Evolutionary conservation across 2,329 filamentous ascomycete species (phyloP).

Genomic region (Alternaria sp.): DNA sequence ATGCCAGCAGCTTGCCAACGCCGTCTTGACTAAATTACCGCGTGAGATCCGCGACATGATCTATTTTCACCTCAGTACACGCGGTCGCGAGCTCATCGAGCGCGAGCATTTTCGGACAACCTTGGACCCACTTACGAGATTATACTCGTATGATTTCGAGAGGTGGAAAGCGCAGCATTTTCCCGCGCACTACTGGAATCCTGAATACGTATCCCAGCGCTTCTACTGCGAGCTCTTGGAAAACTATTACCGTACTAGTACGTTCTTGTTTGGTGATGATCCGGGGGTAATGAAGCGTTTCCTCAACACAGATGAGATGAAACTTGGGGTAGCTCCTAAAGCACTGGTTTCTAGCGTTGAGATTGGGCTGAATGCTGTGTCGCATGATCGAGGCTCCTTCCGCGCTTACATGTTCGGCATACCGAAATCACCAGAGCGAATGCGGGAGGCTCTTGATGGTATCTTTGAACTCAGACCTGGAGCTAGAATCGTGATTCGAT

Average conservation of each 20-base stretch:
- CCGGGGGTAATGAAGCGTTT: conserved; percentile 26
- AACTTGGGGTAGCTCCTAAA: conserved; percentile 16
- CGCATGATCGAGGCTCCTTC: conserved; percentile 28
- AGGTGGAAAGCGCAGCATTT: conserved; percentile 30
- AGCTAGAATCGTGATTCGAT: conserved; percentile 23
- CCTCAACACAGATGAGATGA: conserved; percentile 25
- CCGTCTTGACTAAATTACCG: conserved; percentile 18
- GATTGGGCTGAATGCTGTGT: conserved; percentile 26
- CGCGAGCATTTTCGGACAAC: conserved; percentile 33
- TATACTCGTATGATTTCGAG: conserved; percentile 24
- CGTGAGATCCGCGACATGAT: conserved; percentile 33
- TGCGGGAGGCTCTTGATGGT: conserved; percentile 24
- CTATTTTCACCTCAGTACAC: conserved; percentile 23
- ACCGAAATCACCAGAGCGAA: conserved; percentile 23
- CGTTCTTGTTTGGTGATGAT: conserved; percentile 28
- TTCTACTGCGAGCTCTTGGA: conserved; percentile 26
- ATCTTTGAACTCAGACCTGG: conserved; percentile 24
- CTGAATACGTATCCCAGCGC: conserved; percentile 5
- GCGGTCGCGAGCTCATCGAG: conserved; percentile 19
- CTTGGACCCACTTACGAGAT: conserved; percentile 23
- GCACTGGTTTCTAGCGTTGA: conserved; percentile 22
- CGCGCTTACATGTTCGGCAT: conserved; percentile 30
- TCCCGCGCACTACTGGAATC: conserved; percentile 27
- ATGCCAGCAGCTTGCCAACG: conserved; percentile 19
- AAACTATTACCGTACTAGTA: conserved; percentile 30